phyloP scores from a whole-genome alignment of 2,329 filamentous ascomycete species.

The Stagonosporopsis cucurbitacearum region DNA sequence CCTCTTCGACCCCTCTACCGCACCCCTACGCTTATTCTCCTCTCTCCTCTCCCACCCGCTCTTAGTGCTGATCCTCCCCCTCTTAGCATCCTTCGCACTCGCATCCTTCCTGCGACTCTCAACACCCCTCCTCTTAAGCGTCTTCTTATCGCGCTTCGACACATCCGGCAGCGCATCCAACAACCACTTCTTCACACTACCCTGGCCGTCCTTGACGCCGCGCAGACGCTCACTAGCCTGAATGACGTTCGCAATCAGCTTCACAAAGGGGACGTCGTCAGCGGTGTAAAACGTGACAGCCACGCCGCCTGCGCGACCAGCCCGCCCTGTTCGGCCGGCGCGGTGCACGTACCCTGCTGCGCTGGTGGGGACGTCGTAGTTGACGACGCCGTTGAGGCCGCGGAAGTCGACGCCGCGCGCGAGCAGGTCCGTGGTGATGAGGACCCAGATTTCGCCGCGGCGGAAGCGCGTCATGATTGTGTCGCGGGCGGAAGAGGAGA shows the following conservation, averaged over 20 bases:
- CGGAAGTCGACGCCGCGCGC: constrained; percentile 93
- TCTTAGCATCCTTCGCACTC: constrained; percentile 31
- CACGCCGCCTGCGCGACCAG: constrained; percentile 84
- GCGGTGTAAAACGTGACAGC: constrained; percentile 95
- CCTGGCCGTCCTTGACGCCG: constrained; percentile 49
- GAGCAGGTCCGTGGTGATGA: constrained; percentile 94
- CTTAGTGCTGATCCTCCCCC: constrained; percentile 78
- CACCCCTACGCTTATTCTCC: constrained; percentile 71
- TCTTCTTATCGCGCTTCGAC: constrained; percentile 82
- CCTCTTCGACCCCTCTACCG: constrained; percentile 39
- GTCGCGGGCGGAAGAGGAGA: constrained; percentile 77
- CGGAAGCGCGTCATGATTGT: constrained; percentile 89
- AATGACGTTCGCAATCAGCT: constrained; percentile 92
- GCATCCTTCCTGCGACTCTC: constrained; percentile 66
- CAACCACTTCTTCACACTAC: constrained; percentile 71
- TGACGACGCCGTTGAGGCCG: constrained; percentile 93
- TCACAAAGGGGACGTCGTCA: constrained; percentile 89
- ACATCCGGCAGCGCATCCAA: constrained; percentile 85
- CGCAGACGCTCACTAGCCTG: constrained; percentile 77
- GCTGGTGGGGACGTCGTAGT: constrained; percentile 95
- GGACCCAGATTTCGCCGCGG: constrained; percentile 90
- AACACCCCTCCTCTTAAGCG: constrained; percentile 81
- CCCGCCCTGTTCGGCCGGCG: constrained; percentile 87
- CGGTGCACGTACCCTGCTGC: constrained; percentile 92
- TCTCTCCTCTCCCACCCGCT: constrained; percentile 74